These are phyloP conservation scores for Trichoderma sp. DNA, from an alignment of 2,329 filamentous ascomycete genomes.

Conservation along the genomic window DNA sequence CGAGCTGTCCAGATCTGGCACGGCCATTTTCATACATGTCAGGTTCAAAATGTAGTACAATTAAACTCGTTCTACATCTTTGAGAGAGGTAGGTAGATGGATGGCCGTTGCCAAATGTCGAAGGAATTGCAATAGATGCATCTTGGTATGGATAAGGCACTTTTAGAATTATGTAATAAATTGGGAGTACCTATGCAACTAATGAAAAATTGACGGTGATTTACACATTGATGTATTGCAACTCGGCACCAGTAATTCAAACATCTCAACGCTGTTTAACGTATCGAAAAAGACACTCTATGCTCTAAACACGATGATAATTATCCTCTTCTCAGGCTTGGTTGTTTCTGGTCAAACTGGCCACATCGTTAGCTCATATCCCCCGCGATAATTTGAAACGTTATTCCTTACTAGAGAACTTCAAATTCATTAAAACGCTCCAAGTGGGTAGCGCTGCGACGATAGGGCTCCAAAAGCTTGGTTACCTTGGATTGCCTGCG, in stretches of 20 bases:
- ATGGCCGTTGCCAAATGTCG: neutral
- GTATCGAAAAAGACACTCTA: neutral
- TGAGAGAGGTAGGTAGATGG: neutral
- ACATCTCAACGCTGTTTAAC: neutral
- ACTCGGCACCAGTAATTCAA: neutral
- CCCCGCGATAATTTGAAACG: too few relatives aligned
- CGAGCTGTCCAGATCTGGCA: slow-evolving; percentile 10
- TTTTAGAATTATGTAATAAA: neutral
- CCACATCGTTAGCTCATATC: neutral
- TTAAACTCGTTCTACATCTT: neutral
- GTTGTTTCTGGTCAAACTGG: neutral
- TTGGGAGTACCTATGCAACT: neutral
- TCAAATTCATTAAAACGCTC: slow-evolving; percentile 75
- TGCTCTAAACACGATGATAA: neutral
- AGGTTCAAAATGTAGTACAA: neutral
- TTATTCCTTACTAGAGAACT: slow-evolving; percentile 60
- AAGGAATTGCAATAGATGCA: neutral
- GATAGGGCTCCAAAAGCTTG: slow-evolving; percentile 67
- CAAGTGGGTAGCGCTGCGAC: slow-evolving; percentile 66
- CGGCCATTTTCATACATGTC: neutral
- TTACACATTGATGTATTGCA: neutral
- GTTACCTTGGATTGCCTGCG: slow-evolving; percentile 38
- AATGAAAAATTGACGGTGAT: neutral
- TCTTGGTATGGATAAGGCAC: neutral
- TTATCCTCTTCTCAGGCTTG: neutral